These are phyloP conservation scores for Stephania cephalantha DNA, from an alignment of 164 flowering plant genomes.

Conservation along the genomic window DNA sequence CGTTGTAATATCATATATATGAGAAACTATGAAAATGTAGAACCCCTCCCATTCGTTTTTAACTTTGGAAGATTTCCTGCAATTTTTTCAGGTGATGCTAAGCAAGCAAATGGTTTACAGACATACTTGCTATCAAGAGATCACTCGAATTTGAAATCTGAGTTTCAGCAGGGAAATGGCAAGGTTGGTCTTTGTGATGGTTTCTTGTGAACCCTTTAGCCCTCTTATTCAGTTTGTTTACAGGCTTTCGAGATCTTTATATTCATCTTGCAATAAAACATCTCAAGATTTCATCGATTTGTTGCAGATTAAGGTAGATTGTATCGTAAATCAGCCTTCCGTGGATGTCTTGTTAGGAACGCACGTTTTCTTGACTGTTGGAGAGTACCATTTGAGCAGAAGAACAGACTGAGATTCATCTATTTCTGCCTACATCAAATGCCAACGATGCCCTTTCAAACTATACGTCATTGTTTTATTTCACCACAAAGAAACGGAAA, in stretches of 20 bases:
- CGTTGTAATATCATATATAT: neutral
- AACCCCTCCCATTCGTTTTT: neutral
- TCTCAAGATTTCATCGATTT: neutral
- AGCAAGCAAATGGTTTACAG: constrained; percentile 39
- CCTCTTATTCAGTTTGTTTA: neutral
- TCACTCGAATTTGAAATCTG: constrained; percentile 49
- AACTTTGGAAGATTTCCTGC: constrained; percentile 5
- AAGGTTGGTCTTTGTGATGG: constrained; percentile 36
- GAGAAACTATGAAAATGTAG: neutral
- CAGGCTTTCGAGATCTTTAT: neutral
- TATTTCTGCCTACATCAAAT: neutral
- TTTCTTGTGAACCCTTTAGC: neutral
- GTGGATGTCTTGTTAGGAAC: constrained; percentile 45
- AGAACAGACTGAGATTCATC: constrained; percentile 18
- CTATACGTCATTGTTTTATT: neutral
- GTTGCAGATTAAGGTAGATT: constrained; percentile 52
- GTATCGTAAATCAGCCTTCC: constrained; percentile 50
- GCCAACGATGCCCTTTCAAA: neutral
- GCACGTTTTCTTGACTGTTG: constrained; percentile 53
- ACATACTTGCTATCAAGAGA: constrained; percentile 61
- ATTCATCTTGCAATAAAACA: neutral
- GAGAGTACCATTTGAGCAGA: constrained; percentile 40
- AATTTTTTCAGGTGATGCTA: constrained; percentile 36
- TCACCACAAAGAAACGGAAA: neutral
- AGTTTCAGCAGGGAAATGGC: constrained; percentile 56